These are phyloP conservation scores for Ganoderma leucocontextum DNA, from an alignment of 1,284 basidiomycete species.

Conservation along the genomic window DNA sequence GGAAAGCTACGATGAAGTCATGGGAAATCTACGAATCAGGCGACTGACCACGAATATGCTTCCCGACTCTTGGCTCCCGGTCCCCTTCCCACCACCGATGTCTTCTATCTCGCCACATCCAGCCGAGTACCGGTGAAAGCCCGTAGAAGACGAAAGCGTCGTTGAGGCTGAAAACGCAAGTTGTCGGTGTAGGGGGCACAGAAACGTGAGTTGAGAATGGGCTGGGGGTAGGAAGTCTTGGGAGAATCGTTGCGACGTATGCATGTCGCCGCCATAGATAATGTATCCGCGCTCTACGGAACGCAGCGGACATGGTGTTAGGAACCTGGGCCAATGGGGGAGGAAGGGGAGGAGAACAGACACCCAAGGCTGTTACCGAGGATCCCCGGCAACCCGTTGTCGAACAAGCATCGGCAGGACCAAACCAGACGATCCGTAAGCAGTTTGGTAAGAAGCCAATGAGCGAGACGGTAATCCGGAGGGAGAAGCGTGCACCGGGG, in stretches of 20 bases:
- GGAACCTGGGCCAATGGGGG: neutral
- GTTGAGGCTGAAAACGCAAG: neutral
- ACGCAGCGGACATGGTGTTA: neutral
- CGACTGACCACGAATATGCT: neutral
- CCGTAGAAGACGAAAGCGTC: neutral
- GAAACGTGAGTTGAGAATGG: neutral
- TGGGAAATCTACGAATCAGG: neutral
- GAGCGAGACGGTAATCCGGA: constrained; percentile 14
- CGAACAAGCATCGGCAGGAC: constrained; percentile 18
- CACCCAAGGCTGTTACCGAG: neutral
- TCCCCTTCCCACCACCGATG: neutral
- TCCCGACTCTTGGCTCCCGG: neutral
- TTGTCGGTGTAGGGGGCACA: neutral
- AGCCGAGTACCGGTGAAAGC: neutral
- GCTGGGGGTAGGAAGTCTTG: neutral
- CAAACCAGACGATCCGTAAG: constrained; percentile 23
- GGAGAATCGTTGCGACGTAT: neutral
- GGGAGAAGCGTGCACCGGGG: neutral
- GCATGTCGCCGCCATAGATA: neutral
- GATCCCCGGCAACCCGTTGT: constrained; percentile 10
- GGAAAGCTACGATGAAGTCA: neutral
- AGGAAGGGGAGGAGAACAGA: neutral
- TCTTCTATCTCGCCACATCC: neutral
- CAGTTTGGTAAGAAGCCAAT: constrained; percentile 23
- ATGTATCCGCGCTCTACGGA: neutral